Evolutionary conservation across 2,329 filamentous ascomycete species (phyloP).

Genomic region (Penicillium hesseltinei): DNA sequence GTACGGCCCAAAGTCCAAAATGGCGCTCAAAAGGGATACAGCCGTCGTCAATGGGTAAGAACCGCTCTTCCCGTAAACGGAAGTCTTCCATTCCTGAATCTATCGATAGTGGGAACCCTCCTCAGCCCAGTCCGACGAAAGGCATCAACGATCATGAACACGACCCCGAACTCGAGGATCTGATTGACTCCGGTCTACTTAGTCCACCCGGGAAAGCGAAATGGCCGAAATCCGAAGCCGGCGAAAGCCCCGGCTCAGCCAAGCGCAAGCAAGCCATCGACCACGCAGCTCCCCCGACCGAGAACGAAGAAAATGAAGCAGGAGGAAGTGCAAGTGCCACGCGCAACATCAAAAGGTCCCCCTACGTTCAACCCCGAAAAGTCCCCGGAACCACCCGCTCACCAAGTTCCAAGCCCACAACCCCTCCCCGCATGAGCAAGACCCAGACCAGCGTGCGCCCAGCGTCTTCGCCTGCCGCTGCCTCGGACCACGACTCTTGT

Average conservation of each 20-base stretch:
- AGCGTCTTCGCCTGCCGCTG: background rate
- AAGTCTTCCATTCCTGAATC: slow-evolving; percentile 36
- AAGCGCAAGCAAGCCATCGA: slow-evolving; percentile 28
- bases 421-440: slow-evolving; percentile 25
- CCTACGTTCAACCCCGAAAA: slow-evolving; percentile 20
- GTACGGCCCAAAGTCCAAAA: slow-evolving; percentile 16
- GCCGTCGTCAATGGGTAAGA: slow-evolving; percentile 25
- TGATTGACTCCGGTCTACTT: slow-evolving; percentile 17
- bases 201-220: slow-evolving; percentile 30
- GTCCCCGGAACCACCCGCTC: slow-evolving; percentile 20
- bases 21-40: slow-evolving; percentile 15
- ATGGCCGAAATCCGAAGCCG: slow-evolving; percentile 30
- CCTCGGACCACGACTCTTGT: background rate
- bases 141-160: slow-evolving; percentile 11
- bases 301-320: slow-evolving; percentile 6
- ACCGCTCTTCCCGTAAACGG: slow-evolving; percentile 37
- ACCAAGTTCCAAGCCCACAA: slow-evolving; percentile 22
- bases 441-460: slow-evolving; percentile 21
- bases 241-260: slow-evolving; percentile 36
- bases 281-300: background rate
- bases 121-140: slow-evolving; percentile 20
- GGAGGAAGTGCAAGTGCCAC: background rate
- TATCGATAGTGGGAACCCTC: slow-evolving; percentile 23
- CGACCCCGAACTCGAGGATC: slow-evolving; percentile 11
- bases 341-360: slow-evolving; percentile 17